These are phyloP conservation scores for Endocarpon pusillum DNA, from an alignment of 495 filamentous ascomycete genomes.

Conservation along the genomic window DNA sequence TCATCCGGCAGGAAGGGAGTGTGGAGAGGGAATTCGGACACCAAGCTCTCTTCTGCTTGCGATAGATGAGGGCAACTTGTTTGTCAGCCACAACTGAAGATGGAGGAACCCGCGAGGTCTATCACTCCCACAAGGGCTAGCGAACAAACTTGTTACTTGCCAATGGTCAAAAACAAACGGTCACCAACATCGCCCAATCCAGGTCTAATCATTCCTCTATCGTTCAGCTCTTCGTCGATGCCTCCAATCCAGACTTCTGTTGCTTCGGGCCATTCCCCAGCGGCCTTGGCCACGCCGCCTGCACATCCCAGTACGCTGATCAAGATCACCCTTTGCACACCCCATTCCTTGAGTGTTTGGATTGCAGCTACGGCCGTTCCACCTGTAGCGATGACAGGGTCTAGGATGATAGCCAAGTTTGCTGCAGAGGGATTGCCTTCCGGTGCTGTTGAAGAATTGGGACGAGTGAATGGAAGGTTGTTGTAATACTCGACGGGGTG, in stretches of 20 bases:
- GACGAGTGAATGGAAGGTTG: constrained; percentile 68
- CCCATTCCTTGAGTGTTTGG: constrained; percentile 79
- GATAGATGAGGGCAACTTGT: constrained; percentile 7
- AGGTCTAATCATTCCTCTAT: constrained; percentile 77
- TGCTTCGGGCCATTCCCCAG: constrained; percentile 52
- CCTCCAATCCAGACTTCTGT: constrained; percentile 73
- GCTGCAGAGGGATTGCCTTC: constrained; percentile 24
- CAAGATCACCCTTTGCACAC: constrained; percentile 61
- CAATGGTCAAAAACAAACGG: constrained; percentile 79
- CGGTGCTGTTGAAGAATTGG: constrained; percentile 14
- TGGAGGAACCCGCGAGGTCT: neutral
- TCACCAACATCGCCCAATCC: constrained; percentile 87
- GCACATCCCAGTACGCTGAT: constrained; percentile 57
- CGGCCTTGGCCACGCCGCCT: constrained; percentile 48
- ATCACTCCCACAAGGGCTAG: constrained; percentile 1
- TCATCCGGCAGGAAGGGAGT: constrained; percentile 40
- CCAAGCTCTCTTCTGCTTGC: constrained; percentile 42
- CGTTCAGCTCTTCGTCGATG: constrained; percentile 53
- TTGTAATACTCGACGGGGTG: constrained; percentile 95
- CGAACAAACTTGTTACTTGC: constrained; percentile 40
- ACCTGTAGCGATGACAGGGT: constrained; percentile 88
- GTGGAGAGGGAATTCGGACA: constrained; percentile 44
- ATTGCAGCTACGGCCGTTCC: constrained; percentile 82
- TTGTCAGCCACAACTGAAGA: neutral
- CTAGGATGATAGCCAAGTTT: constrained; percentile 64